phyloP scores from a whole-genome alignment of 768 basidiomycete genomes.

The Termitomyces sp. region DNA sequence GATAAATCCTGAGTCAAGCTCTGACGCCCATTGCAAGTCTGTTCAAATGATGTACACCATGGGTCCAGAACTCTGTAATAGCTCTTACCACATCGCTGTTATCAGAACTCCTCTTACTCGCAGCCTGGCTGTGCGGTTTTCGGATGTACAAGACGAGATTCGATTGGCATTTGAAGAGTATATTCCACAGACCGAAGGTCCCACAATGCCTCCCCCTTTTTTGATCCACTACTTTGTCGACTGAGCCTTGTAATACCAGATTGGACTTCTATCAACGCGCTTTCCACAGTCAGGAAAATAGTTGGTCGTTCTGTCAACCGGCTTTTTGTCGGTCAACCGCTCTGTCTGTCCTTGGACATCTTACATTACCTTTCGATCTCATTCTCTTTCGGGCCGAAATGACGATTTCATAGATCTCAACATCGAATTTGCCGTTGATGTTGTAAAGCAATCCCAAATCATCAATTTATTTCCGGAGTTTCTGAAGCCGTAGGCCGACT shows the following conservation, averaged over 20 bases:
- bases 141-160: slow-evolving; percentile 44
- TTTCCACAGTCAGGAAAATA: slow-evolving; percentile 28
- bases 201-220: too few species aligned
- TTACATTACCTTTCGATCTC: background rate
- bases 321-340: slow-evolving; percentile 41
- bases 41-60: slow-evolving; percentile 36
- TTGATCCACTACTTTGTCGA: too few species aligned
- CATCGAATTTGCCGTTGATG: slow-evolving; percentile 30
- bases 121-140: slow-evolving; percentile 33
- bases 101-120: slow-evolving; percentile 32
- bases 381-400: slow-evolving; percentile 31
- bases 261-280: slow-evolving; percentile 28
- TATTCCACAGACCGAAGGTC: slow-evolving; percentile 29
- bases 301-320: slow-evolving; percentile 38
- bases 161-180: slow-evolving; percentile 33
- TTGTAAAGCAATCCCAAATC: slow-evolving; percentile 25
- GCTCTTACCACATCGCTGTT: slow-evolving; percentile 28
- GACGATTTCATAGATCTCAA: slow-evolving; percentile 35
- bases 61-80: slow-evolving; percentile 22
- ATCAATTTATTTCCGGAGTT: slow-evolving; percentile 34
- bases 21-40: slow-evolving; percentile 19
- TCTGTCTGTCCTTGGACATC: slow-evolving; percentile 29
- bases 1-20: background rate
- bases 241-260: slow-evolving; percentile 18
- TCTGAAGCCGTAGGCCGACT: background rate